Evolutionary conservation across 2,329 filamentous ascomycete genomes (phyloP), one percentile per base, ranked within the genome.

Genomic region (Leptographium procerum): DNA sequence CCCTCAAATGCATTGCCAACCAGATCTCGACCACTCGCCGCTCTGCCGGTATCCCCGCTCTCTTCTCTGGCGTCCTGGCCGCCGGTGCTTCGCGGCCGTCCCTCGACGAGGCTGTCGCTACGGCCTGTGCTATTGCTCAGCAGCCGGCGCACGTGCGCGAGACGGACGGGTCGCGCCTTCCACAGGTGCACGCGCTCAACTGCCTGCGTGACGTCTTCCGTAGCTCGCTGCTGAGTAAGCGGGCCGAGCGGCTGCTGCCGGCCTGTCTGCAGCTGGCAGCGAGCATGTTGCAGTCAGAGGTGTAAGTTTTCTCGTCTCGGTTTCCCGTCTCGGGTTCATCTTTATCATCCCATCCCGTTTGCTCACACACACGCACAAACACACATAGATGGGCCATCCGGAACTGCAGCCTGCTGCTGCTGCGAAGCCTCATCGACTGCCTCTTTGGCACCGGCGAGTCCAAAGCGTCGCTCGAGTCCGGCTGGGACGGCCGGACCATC

Each of bases 181-280:
- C 91, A 0, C 92, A 99, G 70, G 94, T 99, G 0, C 94, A 99
- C 70, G 91, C 94, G 0, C 81, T 96, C 68, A 99, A 99, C 69
- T 96, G 89, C 61, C 75, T 99, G 59, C 94, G 94, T 68, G 91
- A 95, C 63, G 86, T 96, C 2, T 94, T 96, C 71, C 92, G 89
- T 59, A 91, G 86, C 64, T 89, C 90, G 0, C 82, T 84, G 55
- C 77, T 97, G 22, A 78, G 88, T 31, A 83, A 83, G 58, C 80
- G 81, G 57, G 88, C 89, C 0, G 89, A 95, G 65, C 75, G 76
- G 0, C 87, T 91, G 64, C 77, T 96, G 9, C 84, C 88, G 10
- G 77, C 83, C 33, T 86, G 86, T 36, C 77, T 99, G 4, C 81
- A 86, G 61, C 77, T 97, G n/a, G 91, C 91, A 1, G 88, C 89